Base-by-base conservation (phyloP, 2,329 filamentous ascomycete genomes). In the Fusarium dlaminii region DNA sequence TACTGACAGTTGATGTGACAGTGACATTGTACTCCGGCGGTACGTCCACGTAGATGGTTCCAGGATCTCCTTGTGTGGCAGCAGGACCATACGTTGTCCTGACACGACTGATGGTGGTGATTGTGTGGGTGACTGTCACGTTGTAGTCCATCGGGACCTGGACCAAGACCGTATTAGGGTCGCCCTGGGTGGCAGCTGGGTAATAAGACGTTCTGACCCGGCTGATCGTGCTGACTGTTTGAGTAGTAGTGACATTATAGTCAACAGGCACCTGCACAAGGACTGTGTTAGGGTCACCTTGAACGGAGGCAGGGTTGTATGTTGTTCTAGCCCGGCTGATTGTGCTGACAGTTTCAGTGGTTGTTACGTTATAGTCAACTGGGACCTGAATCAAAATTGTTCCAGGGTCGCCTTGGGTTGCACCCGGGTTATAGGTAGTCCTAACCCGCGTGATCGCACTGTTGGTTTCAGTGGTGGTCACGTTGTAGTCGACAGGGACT, bases 241-340 rank as follows among this genome's bases (percentile, higher is more conserved):
- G 18, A 1, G 42, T 49, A 0, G 14, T 39, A 13, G 65, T 46
- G 6, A 66, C 37, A 9, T 45, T 40, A 3, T 63, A 63, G 32
- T 63, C 51, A 3, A 42, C 32, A 9, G 69, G 69, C 7, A 72
- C 48, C 12, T 72, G 52, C 3, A 72, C 43, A 14, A 60, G 11
- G 6, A 72, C 48, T 1, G 69, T 72, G 12, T 54, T 58, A 2
- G 70, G 70, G 6, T 73, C 70, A 13, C 68, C 70, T 9, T 48
- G 48, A 9, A 34, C 54, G 0, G 24, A 56, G 2, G 54, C 58
- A 1, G 63, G 43, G 1, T 29, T 43, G 17, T 56, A 70, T 4
- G 54, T 70, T 0, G 68, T 70, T 14, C 56, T 40, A 5, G 39
- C 52, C 6, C 52, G n/a, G 1, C 43, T 56, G 20, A 66, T 66